A percentile compares a stretch with the other conserved stretches of the same genome.
Conservation (phyloP, 2,329 filamentous ascomycete genomes). For the Fusarium agapanthi region DNA sequence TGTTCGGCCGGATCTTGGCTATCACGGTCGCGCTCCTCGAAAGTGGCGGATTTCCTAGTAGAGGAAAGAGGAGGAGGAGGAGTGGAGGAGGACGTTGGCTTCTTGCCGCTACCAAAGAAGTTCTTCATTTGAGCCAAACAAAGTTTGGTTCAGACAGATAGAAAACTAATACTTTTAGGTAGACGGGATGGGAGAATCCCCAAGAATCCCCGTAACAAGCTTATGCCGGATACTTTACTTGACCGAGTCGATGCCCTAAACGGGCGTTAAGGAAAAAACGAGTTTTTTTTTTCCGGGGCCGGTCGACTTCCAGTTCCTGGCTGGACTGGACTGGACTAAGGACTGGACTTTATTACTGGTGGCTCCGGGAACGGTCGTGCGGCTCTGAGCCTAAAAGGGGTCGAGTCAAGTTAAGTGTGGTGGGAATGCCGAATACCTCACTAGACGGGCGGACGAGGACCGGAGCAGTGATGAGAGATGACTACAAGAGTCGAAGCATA, state of each 20-base stretch:
- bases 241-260: slow-evolving; percentile 46
- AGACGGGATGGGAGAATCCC: slow-evolving; percentile 36
- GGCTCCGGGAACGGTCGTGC: slow-evolving; percentile 33
- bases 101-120: slow-evolving; percentile 58
- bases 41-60: slow-evolving; percentile 53
- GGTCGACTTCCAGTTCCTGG: slow-evolving; percentile 12
- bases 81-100: slow-evolving; percentile 43
- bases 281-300: slow-evolving; percentile 43
- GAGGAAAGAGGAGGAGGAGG: slow-evolving; percentile 32
- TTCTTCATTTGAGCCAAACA: slow-evolving; percentile 57
- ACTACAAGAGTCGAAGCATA: too few relatives aligned
- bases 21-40: slow-evolving; percentile 47
- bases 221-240: slow-evolving; percentile 51
- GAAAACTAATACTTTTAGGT: slow-evolving; percentile 21
- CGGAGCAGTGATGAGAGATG: slow-evolving; percentile 1
- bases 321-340: not conserved
- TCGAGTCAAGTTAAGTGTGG: not conserved
- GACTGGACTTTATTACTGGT: slow-evolving; percentile 3
- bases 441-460: not conserved
- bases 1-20: slow-evolving; percentile 46
- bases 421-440: not conserved
- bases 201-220: slow-evolving; percentile 50
- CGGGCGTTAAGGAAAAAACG: slow-evolving; percentile 45
- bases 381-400: slow-evolving; percentile 36
- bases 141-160: slow-evolving; percentile 25